Evolutionary conservation across 441 rosid genomes (phyloP), one percentile per base, ranked within the genome.

Genomic region (Erysimum cheiri): DNA sequence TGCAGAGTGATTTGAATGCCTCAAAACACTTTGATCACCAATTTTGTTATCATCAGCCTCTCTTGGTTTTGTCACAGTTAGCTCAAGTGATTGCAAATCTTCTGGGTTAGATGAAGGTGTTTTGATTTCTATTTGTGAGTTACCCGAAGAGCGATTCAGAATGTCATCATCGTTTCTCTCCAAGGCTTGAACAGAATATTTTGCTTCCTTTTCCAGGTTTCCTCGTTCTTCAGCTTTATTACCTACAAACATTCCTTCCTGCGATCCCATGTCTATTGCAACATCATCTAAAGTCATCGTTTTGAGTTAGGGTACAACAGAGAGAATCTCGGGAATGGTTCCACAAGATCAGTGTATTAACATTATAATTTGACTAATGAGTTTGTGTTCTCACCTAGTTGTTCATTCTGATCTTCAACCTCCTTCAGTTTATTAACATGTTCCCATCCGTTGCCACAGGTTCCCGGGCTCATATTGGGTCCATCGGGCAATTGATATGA

Each of bases 1-100:
- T 50, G 95, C 88, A 75, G 93, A 91, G 28, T 75, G 78, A 77
- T 78, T 82, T 31, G 93, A 91, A 75, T 85, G 97, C 68, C 84
- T 82, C 74, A 88, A 58, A 68, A 79, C 77, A 64, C 80, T 85
- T 70, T 44, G 80, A 49, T 85, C 88, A 64, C 83, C 79, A 28
- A 57, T 64, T 57, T 74, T 80, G 72, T 77, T 52, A 72, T 67
- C 78, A 29, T 68, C 78, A 41, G 29, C 76, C 47, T 83, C 86
- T 74, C 77, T 79, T 49, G 69, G 52, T 77, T 85, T 80, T 72
- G 70, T 83, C 46, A 83, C 67, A 66, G 78, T 81, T 60, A 54
- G 80, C 64, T 86, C 84, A 37, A 78, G 71, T 26, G 85, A 78
- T 56, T 79, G 85, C 68, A 70, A 59, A 63, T 81, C 85, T 43